Base-by-base conservation (phyloP, 2,329 filamentous ascomycete species). In the Arthrobotrys entomopaga region DNA sequence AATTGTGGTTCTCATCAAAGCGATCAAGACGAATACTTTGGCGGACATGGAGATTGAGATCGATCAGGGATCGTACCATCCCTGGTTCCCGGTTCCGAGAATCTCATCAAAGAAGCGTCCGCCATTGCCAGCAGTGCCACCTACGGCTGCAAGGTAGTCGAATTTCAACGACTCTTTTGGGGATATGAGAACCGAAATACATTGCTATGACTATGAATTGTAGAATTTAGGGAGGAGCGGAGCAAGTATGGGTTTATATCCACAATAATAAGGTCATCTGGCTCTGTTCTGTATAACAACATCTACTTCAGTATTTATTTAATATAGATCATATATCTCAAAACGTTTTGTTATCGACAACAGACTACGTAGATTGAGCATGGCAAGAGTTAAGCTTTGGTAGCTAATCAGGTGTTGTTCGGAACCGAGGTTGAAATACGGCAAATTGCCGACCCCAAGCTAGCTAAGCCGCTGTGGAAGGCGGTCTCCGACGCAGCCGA, bases 1-100 rank as follows among this genome's bases (percentile, higher is more conserved):
- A 0, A 85, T 91, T 49, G 84, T 85, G 22, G 84, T 84, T 0
- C 80, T 90, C 54, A 86, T 85, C 78, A 90, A 88, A 80, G 85
- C 85, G 1, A 77, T 89, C 7, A 81, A 83, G 70, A 76, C 46
- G 75, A 76, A 72, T 50, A 76, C 77, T 19, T 77, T 78, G 40
- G 67, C 75, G 24, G 76, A 76, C 19, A 65, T 77, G 34, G 76
- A 77, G 48, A 75, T 79, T 26, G 76, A 76, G 53, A 76, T 79
- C 26, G 78, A 79, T 24, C 65, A 69, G 52, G 67, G 65, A 3
- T 78, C 69, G 29, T 79, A 79, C 50, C 78, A 79, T 66, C 58
- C 76, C 19, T 77, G 73, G 63, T 79, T 79, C 57, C 77, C 78
- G 5, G 75, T 79, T 42, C 78, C 78, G 16, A 75, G 74, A 16